Percentiles rank a stretch among this genome's conserved stretches.
phyloP scores from a whole-genome alignment of 2,329 filamentous ascomycete species.

The Beauveria pseudobassiana region DNA sequence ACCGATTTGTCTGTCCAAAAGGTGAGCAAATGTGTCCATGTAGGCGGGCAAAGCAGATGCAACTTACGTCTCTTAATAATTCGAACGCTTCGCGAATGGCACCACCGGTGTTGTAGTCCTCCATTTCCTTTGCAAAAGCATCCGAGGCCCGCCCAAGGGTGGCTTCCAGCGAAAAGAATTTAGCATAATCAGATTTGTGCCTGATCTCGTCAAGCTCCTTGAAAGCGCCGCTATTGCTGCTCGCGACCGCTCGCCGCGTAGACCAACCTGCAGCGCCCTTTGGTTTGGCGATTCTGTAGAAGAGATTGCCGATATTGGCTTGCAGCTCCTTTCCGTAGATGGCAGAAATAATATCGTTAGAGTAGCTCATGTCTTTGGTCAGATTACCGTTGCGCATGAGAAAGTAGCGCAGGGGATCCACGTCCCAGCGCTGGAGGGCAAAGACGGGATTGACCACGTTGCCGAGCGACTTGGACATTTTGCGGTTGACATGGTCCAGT shows the following conservation, averaged over 20 bases:
- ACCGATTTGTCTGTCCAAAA: conserved; percentile 29
- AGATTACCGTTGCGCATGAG: conserved; percentile 75
- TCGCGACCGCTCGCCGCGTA: conserved; percentile 48
- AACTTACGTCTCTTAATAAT: conserved; percentile 48
- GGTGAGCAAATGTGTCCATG: conserved; percentile 12
- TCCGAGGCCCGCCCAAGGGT: conserved; percentile 16
- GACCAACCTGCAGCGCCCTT: conserved; percentile 53
- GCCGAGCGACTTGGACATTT: conserved; percentile 95
- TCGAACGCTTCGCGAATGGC: conserved; percentile 61
- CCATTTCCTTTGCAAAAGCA: conserved; percentile 48
- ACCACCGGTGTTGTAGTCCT: conserved; percentile 51
- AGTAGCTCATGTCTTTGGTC: conserved; percentile 72
- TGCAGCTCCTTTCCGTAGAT: conserved; percentile 76
- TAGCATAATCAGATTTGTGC: background rate
- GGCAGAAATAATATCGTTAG: conserved; percentile 66
- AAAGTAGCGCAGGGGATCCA: conserved; percentile 86
- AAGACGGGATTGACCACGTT: conserved; percentile 95
- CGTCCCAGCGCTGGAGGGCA: conserved; percentile 79
- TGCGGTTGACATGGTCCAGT: conserved; percentile 88
- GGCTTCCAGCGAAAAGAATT: conserved; percentile 21
- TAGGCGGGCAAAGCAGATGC: background rate
- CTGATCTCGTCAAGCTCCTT: conserved; percentile 1
- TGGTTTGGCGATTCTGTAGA: conserved; percentile 60
- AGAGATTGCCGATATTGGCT: conserved; percentile 71
- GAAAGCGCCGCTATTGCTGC: conserved; percentile 21